These are phyloP conservation scores for Colletotrichum tropicale DNA, from an alignment of 2,329 filamentous ascomycete species.

Conservation along the genomic window DNA sequence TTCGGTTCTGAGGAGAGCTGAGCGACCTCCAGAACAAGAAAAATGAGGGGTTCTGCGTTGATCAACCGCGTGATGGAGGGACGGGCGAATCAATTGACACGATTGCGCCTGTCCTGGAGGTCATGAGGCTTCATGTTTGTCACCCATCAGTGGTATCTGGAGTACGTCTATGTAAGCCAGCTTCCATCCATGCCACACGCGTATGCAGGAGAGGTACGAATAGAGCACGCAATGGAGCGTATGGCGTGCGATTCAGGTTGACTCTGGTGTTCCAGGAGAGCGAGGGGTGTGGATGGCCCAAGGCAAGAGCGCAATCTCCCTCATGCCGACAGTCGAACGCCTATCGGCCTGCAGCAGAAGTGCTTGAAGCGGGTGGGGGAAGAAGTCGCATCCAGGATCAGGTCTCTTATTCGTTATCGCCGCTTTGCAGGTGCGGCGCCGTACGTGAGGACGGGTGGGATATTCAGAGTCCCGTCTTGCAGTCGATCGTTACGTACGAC, in stretches of 20 bases:
- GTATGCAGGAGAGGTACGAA: neutral
- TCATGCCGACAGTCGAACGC: neutral
- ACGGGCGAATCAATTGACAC: neutral
- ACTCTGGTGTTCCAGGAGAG: neutral
- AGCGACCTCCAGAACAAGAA: neutral
- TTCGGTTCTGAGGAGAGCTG: neutral
- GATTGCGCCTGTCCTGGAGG: neutral
- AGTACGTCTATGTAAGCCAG: neutral
- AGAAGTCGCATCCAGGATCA: neutral
- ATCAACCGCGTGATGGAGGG: neutral
- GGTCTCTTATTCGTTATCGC: neutral
- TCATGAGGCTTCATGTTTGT: constrained; percentile 5
- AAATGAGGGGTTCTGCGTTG: neutral
- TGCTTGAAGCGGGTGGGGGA: neutral
- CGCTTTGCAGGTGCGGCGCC: neutral
- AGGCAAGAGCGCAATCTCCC: neutral
- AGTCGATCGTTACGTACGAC: neutral
- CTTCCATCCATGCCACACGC: neutral
- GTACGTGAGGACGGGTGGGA: neutral
- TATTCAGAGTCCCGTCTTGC: neutral
- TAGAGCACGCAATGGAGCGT: neutral
- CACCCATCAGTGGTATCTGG: neutral
- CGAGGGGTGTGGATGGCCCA: neutral
- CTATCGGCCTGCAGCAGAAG: neutral
- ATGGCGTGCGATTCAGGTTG: neutral